Evolutionary conservation across 192 early-diverging fungal genomes (phyloP), one percentile per base, ranked within the genome.

Genomic region (Rhizophagus clarus): DNA sequence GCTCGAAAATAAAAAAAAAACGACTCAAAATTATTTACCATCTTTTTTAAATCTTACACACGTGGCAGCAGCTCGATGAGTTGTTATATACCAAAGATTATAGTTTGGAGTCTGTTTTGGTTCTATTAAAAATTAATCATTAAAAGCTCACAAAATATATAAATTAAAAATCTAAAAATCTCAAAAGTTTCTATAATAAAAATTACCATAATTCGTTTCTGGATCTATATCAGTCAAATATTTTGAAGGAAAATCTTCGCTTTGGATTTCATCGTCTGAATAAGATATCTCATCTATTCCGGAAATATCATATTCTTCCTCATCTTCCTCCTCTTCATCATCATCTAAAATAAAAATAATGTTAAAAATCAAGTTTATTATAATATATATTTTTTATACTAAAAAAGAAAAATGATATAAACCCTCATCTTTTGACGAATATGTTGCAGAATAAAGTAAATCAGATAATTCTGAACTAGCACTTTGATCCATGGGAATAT

Each of bases 51-150:
- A 93, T 32, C 87, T 87, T 15, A 90, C 91, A 31, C 89, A 85
- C 28, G 92, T 92, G 22, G 89, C 90, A 29, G 87, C 81, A 72
- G 88, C 95, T 82, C 93, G 91, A 88, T 97, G 96, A 73, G 88
- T 91, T 9, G 94, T 95, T 69, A 88, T 91, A 82, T 93, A 95
- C 85, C 91, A 91, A 61, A 88, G 82, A 37, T 78, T 85, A 78
- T 91, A 93, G 66, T 89, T 88, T 45, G 91, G 91, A 75, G 82
- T 81, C 22, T 81, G 68, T 42, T 72, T 82, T 47, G 88, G 71
- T 11, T 60, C 85, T 83, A 72, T n/a, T 24, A 51, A 34, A 15
- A 77, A 60, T 45, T 61, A 8, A 61, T 24, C 9, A 49, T 64
- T 15, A 70, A 61, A 72, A 17, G 15, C 15, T 12, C 62, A 72